Base-by-base conservation (phyloP, 2,329 filamentous ascomycete genomes). In the Arachnomyces sp. region DNA sequence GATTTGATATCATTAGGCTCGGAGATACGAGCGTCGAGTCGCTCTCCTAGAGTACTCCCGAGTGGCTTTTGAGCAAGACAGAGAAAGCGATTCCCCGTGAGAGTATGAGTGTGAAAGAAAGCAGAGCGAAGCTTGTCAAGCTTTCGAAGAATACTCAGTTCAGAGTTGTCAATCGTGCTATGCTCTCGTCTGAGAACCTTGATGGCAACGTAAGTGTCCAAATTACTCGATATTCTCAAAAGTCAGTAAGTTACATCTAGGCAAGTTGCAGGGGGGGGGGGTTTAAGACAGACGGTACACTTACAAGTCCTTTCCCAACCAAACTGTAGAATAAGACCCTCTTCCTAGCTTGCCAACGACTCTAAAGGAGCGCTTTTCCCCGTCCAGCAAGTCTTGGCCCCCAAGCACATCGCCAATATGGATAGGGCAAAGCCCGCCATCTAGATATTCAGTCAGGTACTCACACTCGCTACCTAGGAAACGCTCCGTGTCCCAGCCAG, bases 261-360 rank as follows among this genome's bases (percentile, higher is more conserved):
- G 35, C 9, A 25, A 14, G 5, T 36, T 2, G 20, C 25, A 31
- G 28, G n/a, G 17, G 13, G 35, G 14, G 13, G 30, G 31, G 25
- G n/a, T n/a, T n/a, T n/a, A 25, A 25, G 20, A 9, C 9, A 25
- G 20, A 5, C 5, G 5, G 11, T 38, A 17, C 14, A 28, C n/a
- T 9, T 37, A 44, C 44, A 14, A 34, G 3, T 44, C 36, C 36
- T 34, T 16, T 13, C 25, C 42, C 14, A 47, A 34, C 43, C 45
- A 47, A 17, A 47, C 45, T n/a, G 42, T 47, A 8, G 45, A 44
- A 25, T 44, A 47, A 35, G 39, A 38, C 8, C 44, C 44, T 13
- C 16, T 15, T 12, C 42, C 42, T 11, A 47, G 34, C 32, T 47
- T 47, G 35, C 45, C 45, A 36, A 47, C 13, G 9, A 47, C 31